Evolutionary conservation across 805 yeast species (phyloP).

Genomic region (Hanseniaspora mollemarum): DNA sequence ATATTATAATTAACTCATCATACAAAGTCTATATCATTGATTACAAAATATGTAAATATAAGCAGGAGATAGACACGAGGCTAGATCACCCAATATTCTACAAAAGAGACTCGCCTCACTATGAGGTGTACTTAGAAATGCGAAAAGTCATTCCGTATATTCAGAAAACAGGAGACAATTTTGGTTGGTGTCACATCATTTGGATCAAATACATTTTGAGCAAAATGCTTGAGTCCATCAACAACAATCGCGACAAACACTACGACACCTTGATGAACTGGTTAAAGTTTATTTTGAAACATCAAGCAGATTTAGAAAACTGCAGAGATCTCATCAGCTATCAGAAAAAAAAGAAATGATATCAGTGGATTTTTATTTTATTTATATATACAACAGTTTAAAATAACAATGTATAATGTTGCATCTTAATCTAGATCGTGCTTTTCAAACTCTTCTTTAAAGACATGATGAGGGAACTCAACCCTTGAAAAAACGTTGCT

Average conservation of each 20-base stretch:
- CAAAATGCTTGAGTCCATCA: slow-evolving; percentile 14
- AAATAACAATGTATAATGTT: neutral
- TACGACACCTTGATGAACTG: slow-evolving; percentile 16
- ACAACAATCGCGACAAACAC: slow-evolving; percentile 16
- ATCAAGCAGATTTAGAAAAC: slow-evolving; percentile 15
- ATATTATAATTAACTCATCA: slow-evolving; percentile 38
- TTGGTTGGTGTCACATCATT: slow-evolving; percentile 16
- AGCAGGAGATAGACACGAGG: slow-evolving; percentile 36
- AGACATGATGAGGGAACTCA: slow-evolving; percentile 8
- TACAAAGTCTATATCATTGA: slow-evolving; percentile 45
- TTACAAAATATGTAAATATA: slow-evolving; percentile 44
- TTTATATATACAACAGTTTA: neutral
- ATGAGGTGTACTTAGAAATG: slow-evolving; percentile 16
- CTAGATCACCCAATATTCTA: slow-evolving; percentile 55
- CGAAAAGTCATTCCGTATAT: slow-evolving; percentile 16
- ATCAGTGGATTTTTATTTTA: neutral
- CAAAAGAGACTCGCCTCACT: slow-evolving; percentile 19
- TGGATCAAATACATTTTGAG: slow-evolving; percentile 17
- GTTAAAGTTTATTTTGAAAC: slow-evolving; percentile 15
- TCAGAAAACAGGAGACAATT: neutral
- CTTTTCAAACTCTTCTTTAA: slow-evolving; percentile 2
- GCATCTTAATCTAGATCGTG: slow-evolving; percentile 1
- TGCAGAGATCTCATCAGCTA: slow-evolving; percentile 15
- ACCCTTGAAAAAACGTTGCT: slow-evolving; percentile 20
- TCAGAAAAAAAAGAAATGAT: slow-evolving; percentile 13